phyloP scores from a whole-genome alignment of 805 yeast species.

The Myxozyma nipponensis region DNA sequence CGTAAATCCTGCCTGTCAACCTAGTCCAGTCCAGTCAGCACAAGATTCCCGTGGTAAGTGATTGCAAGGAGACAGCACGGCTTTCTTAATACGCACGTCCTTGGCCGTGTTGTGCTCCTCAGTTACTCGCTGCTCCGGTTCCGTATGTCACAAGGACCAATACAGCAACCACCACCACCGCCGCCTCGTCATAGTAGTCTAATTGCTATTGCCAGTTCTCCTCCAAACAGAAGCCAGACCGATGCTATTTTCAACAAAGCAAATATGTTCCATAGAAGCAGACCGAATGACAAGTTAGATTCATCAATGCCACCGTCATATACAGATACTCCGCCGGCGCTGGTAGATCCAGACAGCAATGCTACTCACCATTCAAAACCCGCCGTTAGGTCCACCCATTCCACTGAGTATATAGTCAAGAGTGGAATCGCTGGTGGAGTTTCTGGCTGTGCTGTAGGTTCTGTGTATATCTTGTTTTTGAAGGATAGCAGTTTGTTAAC shows the following conservation, averaged over 20 bases:
- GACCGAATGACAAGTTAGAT: background rate
- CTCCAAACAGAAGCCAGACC: background rate
- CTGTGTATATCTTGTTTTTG: no score
- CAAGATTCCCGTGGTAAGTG: no score
- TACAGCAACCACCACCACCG: no score
- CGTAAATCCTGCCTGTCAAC: no score
- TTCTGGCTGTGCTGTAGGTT: conserved; percentile 72
- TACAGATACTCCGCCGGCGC: background rate
- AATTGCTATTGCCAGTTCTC: background rate
- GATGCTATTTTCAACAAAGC: background rate
- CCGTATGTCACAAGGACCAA: no score
- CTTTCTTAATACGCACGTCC: no score
- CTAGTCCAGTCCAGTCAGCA: no score
- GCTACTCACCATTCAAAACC: background rate
- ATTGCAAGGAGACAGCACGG: no score
- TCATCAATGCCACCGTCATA: background rate
- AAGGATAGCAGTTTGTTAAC: background rate
- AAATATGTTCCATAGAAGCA: background rate
- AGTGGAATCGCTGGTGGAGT: conserved; percentile 93
- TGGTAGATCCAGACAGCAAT: conserved; percentile 3
- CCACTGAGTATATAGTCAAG: conserved; percentile 63
- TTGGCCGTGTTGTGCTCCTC: no score
- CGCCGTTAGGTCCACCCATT: conserved; percentile 3
- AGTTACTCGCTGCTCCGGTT: no score
- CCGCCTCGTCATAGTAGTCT: background rate